Percentiles rank a stretch among this genome's conserved stretches.
These are phyloP conservation scores for Erodium chrysanthum DNA, from an alignment of 441 rosid genomes.

Conservation along the genomic window DNA sequence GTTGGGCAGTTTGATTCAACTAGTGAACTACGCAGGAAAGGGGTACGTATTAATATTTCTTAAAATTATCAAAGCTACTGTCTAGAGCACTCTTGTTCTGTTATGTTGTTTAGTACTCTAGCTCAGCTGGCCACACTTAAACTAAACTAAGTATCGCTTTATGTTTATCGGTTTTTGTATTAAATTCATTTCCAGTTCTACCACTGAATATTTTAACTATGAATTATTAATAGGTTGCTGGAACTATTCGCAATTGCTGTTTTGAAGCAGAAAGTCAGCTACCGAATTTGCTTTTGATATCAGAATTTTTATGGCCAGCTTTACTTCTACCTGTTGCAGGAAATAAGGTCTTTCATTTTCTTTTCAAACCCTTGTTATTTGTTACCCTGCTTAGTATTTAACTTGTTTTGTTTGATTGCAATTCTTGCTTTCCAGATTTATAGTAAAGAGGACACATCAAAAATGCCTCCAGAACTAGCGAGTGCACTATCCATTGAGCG, in stretches of 20 bases:
- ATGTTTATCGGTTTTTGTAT: background rate
- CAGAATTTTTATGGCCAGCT: slow-evolving; percentile 93
- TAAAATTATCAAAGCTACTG: background rate
- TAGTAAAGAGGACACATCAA: slow-evolving; percentile 48
- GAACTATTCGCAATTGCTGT: slow-evolving; percentile 79
- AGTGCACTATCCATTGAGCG: slow-evolving; percentile 78
- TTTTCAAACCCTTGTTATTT: background rate
- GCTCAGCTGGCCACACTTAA: background rate
- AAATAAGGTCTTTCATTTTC: slow-evolving; percentile 40
- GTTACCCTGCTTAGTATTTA: background rate
- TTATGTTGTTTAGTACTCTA: background rate
- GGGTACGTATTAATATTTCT: slow-evolving; percentile 39
- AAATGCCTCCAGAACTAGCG: slow-evolving; percentile 84
- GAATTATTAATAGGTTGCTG: slow-evolving; percentile 32
- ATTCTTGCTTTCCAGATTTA: slow-evolving; percentile 36
- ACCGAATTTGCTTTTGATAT: slow-evolving; percentile 63
- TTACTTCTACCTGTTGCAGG: slow-evolving; percentile 86
- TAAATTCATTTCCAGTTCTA: slow-evolving; percentile 14
- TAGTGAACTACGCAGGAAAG: slow-evolving; percentile 57
- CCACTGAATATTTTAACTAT: slow-evolving; percentile 9
- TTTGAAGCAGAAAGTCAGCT: slow-evolving; percentile 85
- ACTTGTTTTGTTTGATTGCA: background rate
- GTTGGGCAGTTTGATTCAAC: slow-evolving; percentile 67
- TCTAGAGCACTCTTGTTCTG: background rate
- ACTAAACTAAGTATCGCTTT: background rate